Evolutionary conservation across 768 basidiomycete species (phyloP).

Genomic region (Candolleomyces efflorescens): DNA sequence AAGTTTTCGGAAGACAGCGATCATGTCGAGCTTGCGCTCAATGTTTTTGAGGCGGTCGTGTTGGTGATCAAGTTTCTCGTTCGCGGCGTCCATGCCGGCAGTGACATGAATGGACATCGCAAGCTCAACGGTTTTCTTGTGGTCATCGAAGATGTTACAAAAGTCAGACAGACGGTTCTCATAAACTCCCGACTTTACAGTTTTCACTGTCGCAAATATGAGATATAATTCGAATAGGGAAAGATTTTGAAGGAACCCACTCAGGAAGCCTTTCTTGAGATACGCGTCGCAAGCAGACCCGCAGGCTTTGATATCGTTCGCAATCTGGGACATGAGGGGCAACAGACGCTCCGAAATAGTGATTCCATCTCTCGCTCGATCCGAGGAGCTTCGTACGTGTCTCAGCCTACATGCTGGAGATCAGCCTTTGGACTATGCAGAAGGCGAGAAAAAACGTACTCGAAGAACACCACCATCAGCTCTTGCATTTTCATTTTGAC

Average conservation of each 20-base stretch:
- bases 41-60: slow-evolving; percentile 15
- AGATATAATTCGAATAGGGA: background rate
- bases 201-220: slow-evolving; percentile 23
- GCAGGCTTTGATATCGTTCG: slow-evolving; percentile 37
- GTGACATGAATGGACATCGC: slow-evolving; percentile 35
- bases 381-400: slow-evolving; percentile 18
- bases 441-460: slow-evolving; percentile 25
- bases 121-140: slow-evolving; percentile 30
- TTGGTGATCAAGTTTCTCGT: slow-evolving; percentile 25
- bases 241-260: slow-evolving; percentile 16
- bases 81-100: slow-evolving; percentile 29
- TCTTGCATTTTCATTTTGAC: slow-evolving; percentile 48
- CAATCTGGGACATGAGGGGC: slow-evolving; percentile 25
- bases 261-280: slow-evolving; percentile 37
- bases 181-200: slow-evolving; percentile 32
- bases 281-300: slow-evolving; percentile 44
- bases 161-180: slow-evolving; percentile 33
- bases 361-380: slow-evolving; percentile 26
- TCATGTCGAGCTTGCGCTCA: slow-evolving; percentile 28
- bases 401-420: slow-evolving; percentile 22
- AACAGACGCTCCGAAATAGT: slow-evolving; percentile 26
- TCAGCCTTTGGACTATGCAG: background rate
- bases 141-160: slow-evolving; percentile 27
- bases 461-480: slow-evolving; percentile 41
- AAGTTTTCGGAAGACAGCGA: slow-evolving; percentile 32